phyloP scores from a whole-genome alignment of 2,329 filamentous ascomycete genomes.

The Hypoxylon sp. region DNA sequence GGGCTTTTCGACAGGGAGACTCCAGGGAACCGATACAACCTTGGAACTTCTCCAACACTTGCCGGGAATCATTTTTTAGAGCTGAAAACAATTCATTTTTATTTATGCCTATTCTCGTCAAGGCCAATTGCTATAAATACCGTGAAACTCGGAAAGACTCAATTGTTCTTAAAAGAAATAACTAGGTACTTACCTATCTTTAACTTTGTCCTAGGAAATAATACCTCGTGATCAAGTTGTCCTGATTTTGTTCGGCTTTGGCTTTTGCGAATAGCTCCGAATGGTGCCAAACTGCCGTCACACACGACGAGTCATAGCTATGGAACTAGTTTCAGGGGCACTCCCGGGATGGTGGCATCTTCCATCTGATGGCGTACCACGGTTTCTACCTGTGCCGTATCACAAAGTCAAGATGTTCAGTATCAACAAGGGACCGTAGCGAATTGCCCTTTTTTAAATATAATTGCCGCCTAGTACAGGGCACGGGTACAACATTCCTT shows the following conservation, averaged over 20 bases:
- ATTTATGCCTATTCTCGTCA: constrained; percentile 7
- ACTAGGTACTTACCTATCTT: not conserved
- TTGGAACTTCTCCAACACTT: constrained; percentile 22
- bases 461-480: not conserved
- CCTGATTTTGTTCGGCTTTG: constrained; percentile 33
- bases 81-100: constrained; percentile 20
- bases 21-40: constrained; percentile 45
- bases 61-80: constrained; percentile 24
- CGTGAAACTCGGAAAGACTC: not conserved
- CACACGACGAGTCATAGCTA: constrained; percentile 45
- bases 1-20: constrained; percentile 42
- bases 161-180: not conserved
- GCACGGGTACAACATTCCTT: not conserved
- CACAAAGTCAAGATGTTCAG: constrained; percentile 25
- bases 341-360: constrained; percentile 31
- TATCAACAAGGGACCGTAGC: constrained; percentile 6
- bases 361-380: constrained; percentile 39
- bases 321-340: constrained; percentile 46
- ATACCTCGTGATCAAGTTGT: constrained; percentile 15
- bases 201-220: constrained; percentile 2
- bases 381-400: constrained; percentile 31
- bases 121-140: constrained; percentile 3
- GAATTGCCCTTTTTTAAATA: constrained; percentile 7
- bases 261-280: constrained; percentile 44
- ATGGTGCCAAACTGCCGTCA: constrained; percentile 43